These are phyloP conservation scores for Echium plantagineum DNA, from an alignment of 257 asterid genomes.

Conservation along the genomic window DNA sequence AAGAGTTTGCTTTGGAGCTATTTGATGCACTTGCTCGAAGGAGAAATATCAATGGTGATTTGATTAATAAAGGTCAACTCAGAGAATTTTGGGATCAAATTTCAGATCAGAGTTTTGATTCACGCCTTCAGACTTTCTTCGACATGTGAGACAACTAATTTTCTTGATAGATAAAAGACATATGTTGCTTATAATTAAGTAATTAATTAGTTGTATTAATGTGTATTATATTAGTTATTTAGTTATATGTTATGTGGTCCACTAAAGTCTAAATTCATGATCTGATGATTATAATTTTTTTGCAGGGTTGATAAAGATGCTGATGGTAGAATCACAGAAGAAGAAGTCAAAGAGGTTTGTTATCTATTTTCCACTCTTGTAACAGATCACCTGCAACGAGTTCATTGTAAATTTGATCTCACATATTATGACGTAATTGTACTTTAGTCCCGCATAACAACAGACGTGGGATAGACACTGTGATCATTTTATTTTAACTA, in stretches of 20 bases:
- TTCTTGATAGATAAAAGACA: neutral
- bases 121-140: constrained; percentile 17
- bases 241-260: no score
- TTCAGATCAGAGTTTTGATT: constrained; percentile 13
- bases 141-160: constrained; percentile 15
- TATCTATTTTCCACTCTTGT: neutral
- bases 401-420: no score
- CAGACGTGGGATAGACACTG: no score
- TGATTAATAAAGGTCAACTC: constrained; percentile 9
- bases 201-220: neutral
- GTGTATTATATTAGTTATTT: no score
- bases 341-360: constrained; percentile 23
- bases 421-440: no score
- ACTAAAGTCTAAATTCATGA: no score
- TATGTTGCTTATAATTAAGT: no score
- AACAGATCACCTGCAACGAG: no score
- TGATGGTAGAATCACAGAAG: constrained; percentile 24
- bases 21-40: constrained; percentile 19
- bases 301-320: constrained; percentile 31
- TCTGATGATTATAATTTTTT: no score
- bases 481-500: no score
- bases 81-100: constrained; percentile 19
- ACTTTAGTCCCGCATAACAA: no score
- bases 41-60: constrained; percentile 6
- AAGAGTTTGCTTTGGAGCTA: constrained; percentile 13